Percentiles rank a stretch among this genome's conserved stretches.
Conservation (phyloP, 306 rosid species). For the Cucumis melo region DNA sequence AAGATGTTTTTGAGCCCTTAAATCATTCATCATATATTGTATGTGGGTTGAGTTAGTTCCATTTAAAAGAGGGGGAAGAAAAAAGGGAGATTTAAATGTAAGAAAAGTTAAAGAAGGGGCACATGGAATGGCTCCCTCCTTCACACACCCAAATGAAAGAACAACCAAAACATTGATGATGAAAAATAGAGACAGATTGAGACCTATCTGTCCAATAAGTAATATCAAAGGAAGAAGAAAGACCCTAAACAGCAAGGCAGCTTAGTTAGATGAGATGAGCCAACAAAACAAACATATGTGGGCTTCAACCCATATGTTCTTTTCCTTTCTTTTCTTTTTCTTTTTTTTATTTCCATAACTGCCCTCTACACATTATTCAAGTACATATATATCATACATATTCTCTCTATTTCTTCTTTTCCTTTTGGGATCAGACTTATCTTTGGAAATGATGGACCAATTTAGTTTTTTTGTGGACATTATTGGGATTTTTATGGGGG, state of each 20-base stretch:
- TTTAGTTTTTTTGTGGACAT: neutral
- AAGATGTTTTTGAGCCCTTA: too few species aligned
- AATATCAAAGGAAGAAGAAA: neutral
- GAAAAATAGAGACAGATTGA: neutral
- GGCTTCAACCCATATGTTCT: constrained; percentile 1
- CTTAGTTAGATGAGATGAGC: neutral
- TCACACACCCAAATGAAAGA: neutral
- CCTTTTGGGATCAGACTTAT: neutral
- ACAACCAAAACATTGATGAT: neutral
- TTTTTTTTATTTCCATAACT: too few species aligned
- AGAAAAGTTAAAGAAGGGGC: neutral
- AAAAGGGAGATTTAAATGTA: neutral
- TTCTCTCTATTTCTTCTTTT: neutral
- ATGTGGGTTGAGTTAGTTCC: too few species aligned
- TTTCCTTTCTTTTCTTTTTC: neutral
- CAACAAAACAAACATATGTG: neutral
- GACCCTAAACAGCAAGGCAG: neutral
- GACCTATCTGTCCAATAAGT: neutral
- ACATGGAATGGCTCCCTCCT: neutral
- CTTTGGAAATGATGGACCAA: neutral
- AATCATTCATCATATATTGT: too few species aligned
- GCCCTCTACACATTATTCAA: neutral
- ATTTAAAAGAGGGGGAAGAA: neutral
- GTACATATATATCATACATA: neutral
- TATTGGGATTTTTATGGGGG: neutral